phyloP scores from a whole-genome alignment of 2,329 filamentous ascomycete genomes.

The Ceratocystis smalleyi region DNA sequence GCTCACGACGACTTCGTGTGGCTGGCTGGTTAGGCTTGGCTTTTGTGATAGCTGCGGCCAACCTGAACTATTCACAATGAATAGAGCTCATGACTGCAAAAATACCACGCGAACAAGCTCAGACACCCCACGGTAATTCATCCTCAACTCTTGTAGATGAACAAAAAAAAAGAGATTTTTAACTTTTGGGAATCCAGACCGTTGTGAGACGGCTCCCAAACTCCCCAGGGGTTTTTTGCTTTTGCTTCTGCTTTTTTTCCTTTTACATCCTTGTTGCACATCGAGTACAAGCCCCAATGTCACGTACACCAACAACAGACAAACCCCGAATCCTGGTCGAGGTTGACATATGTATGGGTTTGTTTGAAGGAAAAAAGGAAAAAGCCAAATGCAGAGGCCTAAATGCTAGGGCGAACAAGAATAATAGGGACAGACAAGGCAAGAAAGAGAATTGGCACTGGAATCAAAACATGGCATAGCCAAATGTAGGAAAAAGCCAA shows the following conservation, averaged over 20 bases:
- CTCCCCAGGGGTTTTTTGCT: not conserved
- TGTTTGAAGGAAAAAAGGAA: too few species aligned
- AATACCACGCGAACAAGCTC: not conserved
- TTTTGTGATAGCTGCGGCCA: not conserved
- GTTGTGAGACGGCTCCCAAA: not conserved
- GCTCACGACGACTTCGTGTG: not conserved
- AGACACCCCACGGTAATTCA: not conserved
- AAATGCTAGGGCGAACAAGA: too few species aligned
- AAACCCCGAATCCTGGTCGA: not conserved
- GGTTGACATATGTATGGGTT: not conserved
- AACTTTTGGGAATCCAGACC: not conserved
- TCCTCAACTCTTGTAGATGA: not conserved
- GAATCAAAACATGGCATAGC: not conserved
- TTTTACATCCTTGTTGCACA: not conserved
- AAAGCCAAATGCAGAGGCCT: too few species aligned
- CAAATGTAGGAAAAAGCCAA: constrained; percentile 2
- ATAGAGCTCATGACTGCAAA: not conserved
- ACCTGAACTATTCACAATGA: too few species aligned
- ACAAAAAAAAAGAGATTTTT: not conserved
- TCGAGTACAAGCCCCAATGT: not conserved
- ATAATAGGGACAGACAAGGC: too few species aligned
- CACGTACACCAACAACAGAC: not conserved
- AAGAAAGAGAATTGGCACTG: too few species aligned
- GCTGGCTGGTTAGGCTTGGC: not conserved
- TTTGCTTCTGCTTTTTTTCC: not conserved